A percentile compares a stretch with the other conserved stretches of the same genome.
phyloP scores from a whole-genome alignment of 768 basidiomycete species.

The Leucosporidium yakuticum region DNA sequence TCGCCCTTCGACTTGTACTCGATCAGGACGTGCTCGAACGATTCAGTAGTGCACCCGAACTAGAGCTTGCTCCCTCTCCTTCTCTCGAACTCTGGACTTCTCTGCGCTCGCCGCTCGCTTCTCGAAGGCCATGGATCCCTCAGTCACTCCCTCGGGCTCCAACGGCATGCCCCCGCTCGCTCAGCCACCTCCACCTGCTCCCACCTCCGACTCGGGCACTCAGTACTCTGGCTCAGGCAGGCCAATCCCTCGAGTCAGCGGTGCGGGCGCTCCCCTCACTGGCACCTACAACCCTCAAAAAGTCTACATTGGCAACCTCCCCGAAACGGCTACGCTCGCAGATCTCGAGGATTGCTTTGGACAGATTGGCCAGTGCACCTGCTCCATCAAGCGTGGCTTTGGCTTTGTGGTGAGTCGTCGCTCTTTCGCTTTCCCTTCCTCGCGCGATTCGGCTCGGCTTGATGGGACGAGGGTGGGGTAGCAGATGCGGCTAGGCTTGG shows the following conservation, averaged over 20 bases:
- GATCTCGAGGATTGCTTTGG: constrained; percentile 40
- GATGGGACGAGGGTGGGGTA: too few species aligned
- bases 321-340: constrained; percentile 34
- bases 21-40: too few species aligned
- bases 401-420: constrained; percentile 38
- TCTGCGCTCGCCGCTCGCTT: too few species aligned
- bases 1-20: too few species aligned
- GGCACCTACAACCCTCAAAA: constrained; percentile 33
- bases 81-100: too few species aligned
- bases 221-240: background rate
- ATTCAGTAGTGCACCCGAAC: too few species aligned
- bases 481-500: too few species aligned
- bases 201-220: background rate
- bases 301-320: constrained; percentile 38
- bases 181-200: background rate
- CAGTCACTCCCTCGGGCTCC: too few species aligned
- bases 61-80: too few species aligned
- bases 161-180: too few species aligned
- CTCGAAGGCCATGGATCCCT: too few species aligned
- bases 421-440: background rate
- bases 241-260: constrained; percentile 6
- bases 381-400: constrained; percentile 35
- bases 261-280: constrained; percentile 23
- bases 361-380: constrained; percentile 34
- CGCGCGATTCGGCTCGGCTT: background rate